These are phyloP conservation scores for Boeremia exigua DNA, from an alignment of 2,329 filamentous ascomycete genomes.

Conservation along the genomic window DNA sequence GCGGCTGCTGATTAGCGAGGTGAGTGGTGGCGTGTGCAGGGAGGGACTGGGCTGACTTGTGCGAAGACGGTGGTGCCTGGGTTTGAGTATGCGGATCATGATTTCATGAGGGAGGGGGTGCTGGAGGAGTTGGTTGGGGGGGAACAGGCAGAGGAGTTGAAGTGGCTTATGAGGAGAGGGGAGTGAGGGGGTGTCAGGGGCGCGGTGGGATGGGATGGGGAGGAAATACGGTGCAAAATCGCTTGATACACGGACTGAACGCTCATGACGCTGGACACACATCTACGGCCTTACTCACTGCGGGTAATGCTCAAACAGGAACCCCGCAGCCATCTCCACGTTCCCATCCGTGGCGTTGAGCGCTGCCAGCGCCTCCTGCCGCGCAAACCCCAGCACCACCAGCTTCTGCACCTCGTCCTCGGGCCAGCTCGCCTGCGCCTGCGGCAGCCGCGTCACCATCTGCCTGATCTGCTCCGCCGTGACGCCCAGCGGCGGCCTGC, in stretches of 20 bases:
- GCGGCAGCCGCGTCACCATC: slow-evolving; percentile 42
- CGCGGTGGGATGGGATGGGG: not conserved
- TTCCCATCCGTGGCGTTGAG: slow-evolving; percentile 57
- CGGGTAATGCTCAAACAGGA: slow-evolving; percentile 52
- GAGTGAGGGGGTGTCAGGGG: not conserved
- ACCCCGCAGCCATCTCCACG: slow-evolving; percentile 56
- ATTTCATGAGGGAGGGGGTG: slow-evolving; percentile 62
- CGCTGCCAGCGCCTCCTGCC: slow-evolving; percentile 55
- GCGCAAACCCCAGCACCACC: slow-evolving; percentile 54
- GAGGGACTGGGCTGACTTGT: no score
- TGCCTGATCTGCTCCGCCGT: slow-evolving; percentile 42
- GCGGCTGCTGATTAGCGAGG: slow-evolving; percentile 69
- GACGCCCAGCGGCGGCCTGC: slow-evolving; percentile 28
- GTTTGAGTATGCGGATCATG: slow-evolving; percentile 71
- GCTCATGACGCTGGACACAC: not conserved
- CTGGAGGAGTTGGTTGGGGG: slow-evolving; percentile 58
- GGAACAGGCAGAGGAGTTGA: slow-evolving; percentile 57
- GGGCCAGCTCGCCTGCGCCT: slow-evolving; percentile 46
- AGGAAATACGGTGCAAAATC: not conserved
- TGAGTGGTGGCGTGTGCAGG: slow-evolving; percentile 20
- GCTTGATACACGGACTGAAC: not conserved
- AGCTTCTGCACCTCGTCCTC: slow-evolving; percentile 51
- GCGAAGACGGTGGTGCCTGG: slow-evolving; percentile 67
- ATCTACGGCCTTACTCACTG: slow-evolving; percentile 1
- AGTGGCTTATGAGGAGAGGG: slow-evolving; percentile 48